phyloP scores from a whole-genome alignment of 202 grass and related monocot genomes.

The Carex arenaria region DNA sequence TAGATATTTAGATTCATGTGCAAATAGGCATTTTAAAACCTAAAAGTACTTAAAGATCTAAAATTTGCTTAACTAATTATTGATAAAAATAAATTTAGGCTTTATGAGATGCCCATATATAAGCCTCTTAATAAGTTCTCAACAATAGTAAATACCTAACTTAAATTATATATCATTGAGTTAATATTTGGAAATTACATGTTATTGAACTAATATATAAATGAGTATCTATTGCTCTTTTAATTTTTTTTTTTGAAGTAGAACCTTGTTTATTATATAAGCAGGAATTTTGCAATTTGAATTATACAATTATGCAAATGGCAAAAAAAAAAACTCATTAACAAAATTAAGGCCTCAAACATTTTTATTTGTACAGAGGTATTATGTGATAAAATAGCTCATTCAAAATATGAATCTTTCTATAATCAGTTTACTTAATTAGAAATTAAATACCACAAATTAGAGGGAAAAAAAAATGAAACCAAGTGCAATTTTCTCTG shows the following conservation, averaged over 20 bases:
- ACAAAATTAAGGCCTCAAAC: neutral
- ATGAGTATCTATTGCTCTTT: slow-evolving; percentile 30
- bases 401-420: neutral
- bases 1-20: neutral
- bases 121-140: slow-evolving; percentile 11
- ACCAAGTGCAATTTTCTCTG: neutral
- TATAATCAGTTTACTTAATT: neutral
- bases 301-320: slow-evolving; percentile 18
- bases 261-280: slow-evolving; percentile 9
- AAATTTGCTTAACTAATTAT: neutral
- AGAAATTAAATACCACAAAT: neutral
- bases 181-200: neutral
- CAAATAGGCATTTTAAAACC: neutral
- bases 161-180: neutral
- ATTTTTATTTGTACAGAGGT: neutral
- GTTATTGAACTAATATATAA: neutral
- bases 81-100: neutral
- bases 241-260: neutral
- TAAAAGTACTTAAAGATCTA: neutral
- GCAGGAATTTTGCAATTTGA: slow-evolving; percentile 24
- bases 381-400: neutral
- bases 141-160: slow-evolving; percentile 24
- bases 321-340: slow-evolving; percentile 9
- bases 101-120: neutral
- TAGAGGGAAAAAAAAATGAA: neutral